Base-by-base conservation (phyloP, 2,329 filamentous ascomycete genomes). In the Claviceps maximensis region DNA sequence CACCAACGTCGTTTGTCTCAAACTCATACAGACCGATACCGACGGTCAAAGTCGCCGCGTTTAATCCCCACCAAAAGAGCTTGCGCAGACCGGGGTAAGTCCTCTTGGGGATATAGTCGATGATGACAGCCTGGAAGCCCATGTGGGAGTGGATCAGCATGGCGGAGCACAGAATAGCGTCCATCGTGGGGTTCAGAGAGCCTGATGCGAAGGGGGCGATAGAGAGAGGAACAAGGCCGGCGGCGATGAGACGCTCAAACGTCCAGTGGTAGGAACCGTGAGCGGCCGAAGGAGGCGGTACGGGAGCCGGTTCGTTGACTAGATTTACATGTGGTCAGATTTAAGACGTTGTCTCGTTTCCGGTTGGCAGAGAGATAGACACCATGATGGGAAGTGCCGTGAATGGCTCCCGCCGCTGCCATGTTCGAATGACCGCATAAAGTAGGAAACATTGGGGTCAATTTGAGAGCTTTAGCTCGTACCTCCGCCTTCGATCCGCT, bases 261-360 rank as follows among this genome's bases (percentile, higher is more conserved):
- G 86, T 87, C 93, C 93, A 98, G 80, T 98, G 93, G 77, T 97
- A 98, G 71, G 87, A 94, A 62, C 93, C 93, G 74, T 98, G 88
- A 53, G 82, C 75, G 44, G 91, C 83, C 61, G 79, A 81, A 51
- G 87, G 72, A 23, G 79, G 67, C 47, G 89, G 90, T 25, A 95
- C 71, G 41, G 80, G 81, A 33, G 80, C 86, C 53, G 93, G 81
- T 65, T 97, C 90, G 73, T 98, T 98, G 67, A 90, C 89, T 86
- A 64, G 38, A 42, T 13, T 31, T 2, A 40, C 10, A 21, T n/a
- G 19, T 41, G 29, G 47, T 57, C 47, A 57, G 54, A 42, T 57
- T 44, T 9, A 12, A 31, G 27, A 29, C 25, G 25, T n/a, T 17
- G 10, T 47, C 31, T 13, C 17, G 25, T 17, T 41, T 27, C 10